Evolutionary conservation across 208 protist genomes (phyloP), one percentile per base, ranked within the genome.

Genomic region (Acanthamoeba comandoni): DNA sequence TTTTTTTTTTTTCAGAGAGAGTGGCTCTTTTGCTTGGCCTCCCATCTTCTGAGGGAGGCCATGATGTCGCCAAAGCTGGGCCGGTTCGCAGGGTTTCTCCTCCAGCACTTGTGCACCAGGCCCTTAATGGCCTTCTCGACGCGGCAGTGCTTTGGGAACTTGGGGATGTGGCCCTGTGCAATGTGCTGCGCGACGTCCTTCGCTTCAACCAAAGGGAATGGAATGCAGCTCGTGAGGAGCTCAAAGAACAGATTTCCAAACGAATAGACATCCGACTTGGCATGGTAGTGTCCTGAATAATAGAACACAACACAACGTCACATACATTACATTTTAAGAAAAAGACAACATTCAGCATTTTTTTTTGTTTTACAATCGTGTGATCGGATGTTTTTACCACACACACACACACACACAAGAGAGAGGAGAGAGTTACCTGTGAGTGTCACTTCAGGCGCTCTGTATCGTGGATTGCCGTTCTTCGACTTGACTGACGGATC

Each of bases 221-320:
- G 71, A 43, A 48, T 80, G 24, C 60, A 12, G 43, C 35, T 80
- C 49, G 71, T 80, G n/a, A 80, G 17, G 49, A 80, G 48, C 19
- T 80, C 71, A 26, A 80, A 80, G 43, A 80, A 13, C 71, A 80
- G 71, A 12, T 80, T 80, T 13, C 71, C 71, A 80, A 80, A 80
- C 19, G 49, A 60, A 17, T 80, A 80, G 49, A 80, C 71, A 17
- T 80, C 71, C 8, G 71, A 43, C 71, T 80, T 80, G 13, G 49
- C 49, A 52, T 52, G 53, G 71, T 80, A 80, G 71, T 43, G 71
- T n/a, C n/a, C n/a, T n/a, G n/a, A n/a, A n/a, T n/a, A n/a, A n/a
- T n/a, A n/a, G n/a, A n/a, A n/a, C n/a, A n/a, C n/a, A n/a, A n/a
- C n/a, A n/a, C n/a, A n/a, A n/a, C n/a, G n/a, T n/a, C n/a, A n/a